Conservation (phyloP, 139 green algal species). For the Micromonas pusilla region DNA sequence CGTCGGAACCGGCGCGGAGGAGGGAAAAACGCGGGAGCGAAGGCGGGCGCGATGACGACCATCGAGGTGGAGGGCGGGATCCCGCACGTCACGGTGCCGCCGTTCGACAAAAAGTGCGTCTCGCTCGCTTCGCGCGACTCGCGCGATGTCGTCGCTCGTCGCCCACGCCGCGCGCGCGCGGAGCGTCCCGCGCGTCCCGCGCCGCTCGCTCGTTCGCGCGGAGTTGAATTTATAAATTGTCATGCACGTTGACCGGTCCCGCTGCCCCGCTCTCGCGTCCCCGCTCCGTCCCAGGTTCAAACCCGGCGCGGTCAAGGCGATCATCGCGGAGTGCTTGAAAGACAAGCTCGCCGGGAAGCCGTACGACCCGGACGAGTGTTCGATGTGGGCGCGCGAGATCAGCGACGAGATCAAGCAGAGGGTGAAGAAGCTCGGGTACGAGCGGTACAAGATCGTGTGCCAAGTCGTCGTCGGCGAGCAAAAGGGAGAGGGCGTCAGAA, state of each 20-base stretch:
- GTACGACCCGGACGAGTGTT: slow-evolving; percentile 71
- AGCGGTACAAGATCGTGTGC: slow-evolving; percentile 70
- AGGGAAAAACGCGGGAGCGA: background rate
- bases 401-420: slow-evolving; percentile 70
- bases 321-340: slow-evolving; percentile 2
- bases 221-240: too few relatives aligned
- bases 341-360: background rate
- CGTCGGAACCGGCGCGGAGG: too few relatives aligned
- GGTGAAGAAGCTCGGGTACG: slow-evolving; percentile 49
- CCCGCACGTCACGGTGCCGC: background rate
- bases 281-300: background rate
- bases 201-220: too few relatives aligned
- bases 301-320: background rate
- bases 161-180: too few relatives aligned
- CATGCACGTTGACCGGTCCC: too few relatives aligned
- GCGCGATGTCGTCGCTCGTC: too few relatives aligned
- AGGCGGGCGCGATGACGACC: background rate
- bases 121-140: too few relatives aligned
- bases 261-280: background rate
- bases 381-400: slow-evolving; percentile 60
- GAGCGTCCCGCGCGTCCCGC: too few relatives aligned
- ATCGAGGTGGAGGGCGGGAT: background rate
- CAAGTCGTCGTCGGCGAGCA: slow-evolving; percentile 75
- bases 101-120: background rate
- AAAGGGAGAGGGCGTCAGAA: slow-evolving; percentile 57